Percentiles rank a stretch among this genome's conserved stretches.
These are phyloP conservation scores for Cystobasidium slooffiae DNA, from an alignment of 1,284 basidiomycete genomes.

Conservation along the genomic window DNA sequence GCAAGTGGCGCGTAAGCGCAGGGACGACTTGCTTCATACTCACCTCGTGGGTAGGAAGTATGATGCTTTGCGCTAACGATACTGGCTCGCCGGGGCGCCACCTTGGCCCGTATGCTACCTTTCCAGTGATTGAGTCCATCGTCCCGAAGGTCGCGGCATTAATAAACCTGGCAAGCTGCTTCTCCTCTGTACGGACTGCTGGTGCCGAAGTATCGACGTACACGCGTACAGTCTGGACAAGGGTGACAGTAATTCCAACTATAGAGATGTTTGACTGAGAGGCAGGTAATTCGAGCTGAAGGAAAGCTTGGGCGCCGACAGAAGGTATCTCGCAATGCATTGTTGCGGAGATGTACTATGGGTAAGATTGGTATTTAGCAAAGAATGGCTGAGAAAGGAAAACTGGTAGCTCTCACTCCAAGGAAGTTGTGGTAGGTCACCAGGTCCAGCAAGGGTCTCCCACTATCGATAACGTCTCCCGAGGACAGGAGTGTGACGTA, in stretches of 20 bases:
- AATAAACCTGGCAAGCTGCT: conserved; percentile 1
- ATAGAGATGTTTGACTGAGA: neutral
- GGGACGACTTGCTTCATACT: neutral
- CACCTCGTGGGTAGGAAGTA: conserved; percentile 7
- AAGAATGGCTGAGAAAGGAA: neutral
- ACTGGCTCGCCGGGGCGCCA: neutral
- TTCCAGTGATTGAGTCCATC: neutral
- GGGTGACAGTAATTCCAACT: neutral
- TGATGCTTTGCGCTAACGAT: neutral
- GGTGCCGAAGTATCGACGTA: neutral
- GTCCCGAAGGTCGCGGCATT: neutral
- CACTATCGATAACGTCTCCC: neutral
- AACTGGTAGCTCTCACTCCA: neutral
- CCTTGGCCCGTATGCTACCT: neutral
- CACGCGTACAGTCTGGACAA: neutral
- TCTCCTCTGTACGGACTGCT: neutral
- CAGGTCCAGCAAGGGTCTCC: neutral
- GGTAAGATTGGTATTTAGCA: neutral
- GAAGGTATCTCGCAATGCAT: conserved; percentile 3
- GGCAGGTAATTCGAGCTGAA: neutral
- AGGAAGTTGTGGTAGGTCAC: neutral
- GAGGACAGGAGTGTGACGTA: neutral
- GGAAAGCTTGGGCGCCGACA: conserved; percentile 4
- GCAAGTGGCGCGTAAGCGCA: too few relatives aligned
- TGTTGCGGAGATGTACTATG: neutral